These are phyloP conservation scores for Thalassiosira gravida DNA, from an alignment of 352 stramenopile species.

Conservation along the genomic window DNA sequence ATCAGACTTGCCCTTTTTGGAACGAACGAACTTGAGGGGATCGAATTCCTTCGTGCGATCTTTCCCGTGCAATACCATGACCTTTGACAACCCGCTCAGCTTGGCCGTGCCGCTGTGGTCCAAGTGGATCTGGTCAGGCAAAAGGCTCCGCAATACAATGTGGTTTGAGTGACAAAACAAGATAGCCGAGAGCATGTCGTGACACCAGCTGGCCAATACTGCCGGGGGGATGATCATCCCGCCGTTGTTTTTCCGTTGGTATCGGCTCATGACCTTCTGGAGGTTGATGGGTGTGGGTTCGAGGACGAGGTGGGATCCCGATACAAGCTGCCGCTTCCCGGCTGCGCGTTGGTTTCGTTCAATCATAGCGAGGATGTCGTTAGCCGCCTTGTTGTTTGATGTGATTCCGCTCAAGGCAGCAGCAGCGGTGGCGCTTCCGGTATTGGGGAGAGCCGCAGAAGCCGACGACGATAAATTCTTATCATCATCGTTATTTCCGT, in stretches of 20 bases:
- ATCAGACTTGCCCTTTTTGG: slow-evolving; percentile 65
- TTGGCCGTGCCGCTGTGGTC: slow-evolving; percentile 80
- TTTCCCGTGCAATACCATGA: slow-evolving; percentile 66
- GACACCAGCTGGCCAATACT: slow-evolving; percentile 76
- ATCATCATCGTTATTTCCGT: slow-evolving; percentile 24
- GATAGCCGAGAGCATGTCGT: slow-evolving; percentile 81
- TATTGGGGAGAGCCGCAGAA: no score
- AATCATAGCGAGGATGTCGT: slow-evolving; percentile 81
- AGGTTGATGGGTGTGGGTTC: slow-evolving; percentile 80
- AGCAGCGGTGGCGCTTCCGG: no score
- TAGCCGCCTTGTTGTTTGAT: slow-evolving; percentile 42
- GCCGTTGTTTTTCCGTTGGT: slow-evolving; percentile 62
- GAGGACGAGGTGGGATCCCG: slow-evolving; percentile 75
- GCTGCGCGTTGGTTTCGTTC: slow-evolving; percentile 71
- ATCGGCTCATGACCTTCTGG: slow-evolving; percentile 70
- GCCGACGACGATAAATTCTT: no score
- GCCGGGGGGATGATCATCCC: slow-evolving; percentile 52
- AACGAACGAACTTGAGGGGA: slow-evolving; percentile 57
- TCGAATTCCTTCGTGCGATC: slow-evolving; percentile 62
- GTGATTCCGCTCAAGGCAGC: slow-evolving; percentile 27
- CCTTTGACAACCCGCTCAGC: slow-evolving; percentile 74
- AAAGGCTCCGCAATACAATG: slow-evolving; percentile 75
- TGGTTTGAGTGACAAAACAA: slow-evolving; percentile 83
- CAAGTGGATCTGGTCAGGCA: slow-evolving; percentile 81
- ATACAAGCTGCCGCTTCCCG: slow-evolving; percentile 57